phyloP scores from a whole-genome alignment of 1,139 yeast genomes.

The Scheffersomyces parashehatae region DNA sequence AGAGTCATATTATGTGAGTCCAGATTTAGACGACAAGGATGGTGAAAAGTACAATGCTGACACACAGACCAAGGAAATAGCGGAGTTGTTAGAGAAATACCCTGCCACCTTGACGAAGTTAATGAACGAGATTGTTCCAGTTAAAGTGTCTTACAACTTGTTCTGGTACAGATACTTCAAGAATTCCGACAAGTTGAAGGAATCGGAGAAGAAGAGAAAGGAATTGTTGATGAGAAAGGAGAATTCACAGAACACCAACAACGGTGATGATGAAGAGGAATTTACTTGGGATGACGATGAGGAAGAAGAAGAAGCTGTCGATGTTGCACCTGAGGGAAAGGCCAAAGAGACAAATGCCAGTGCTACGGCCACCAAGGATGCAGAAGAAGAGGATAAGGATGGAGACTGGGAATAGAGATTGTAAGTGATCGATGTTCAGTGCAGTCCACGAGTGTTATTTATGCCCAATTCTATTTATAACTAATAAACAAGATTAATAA shows the following conservation, averaged over 20 bases:
- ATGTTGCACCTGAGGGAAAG: slow-evolving; percentile 5
- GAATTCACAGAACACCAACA: slow-evolving; percentile 15
- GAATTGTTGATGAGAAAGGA: slow-evolving; percentile 46
- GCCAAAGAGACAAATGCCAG: slow-evolving; percentile 1
- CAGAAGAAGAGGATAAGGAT: slow-evolving; percentile 3
- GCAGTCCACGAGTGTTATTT: no score
- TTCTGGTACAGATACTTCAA: slow-evolving; percentile 81
- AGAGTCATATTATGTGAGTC: slow-evolving; percentile 17
- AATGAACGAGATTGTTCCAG: slow-evolving; percentile 71
- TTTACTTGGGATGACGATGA: slow-evolving; percentile 65
- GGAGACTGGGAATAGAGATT: slow-evolving; percentile 8
- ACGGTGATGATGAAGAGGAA: slow-evolving; percentile 45
- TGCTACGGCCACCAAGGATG: background rate
- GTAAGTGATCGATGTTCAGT: no score
- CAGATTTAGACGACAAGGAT: slow-evolving; percentile 16
- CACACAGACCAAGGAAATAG: slow-evolving; percentile 52
- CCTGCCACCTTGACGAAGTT: slow-evolving; percentile 53
- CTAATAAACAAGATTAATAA: no score
- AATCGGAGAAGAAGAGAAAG: slow-evolving; percentile 68
- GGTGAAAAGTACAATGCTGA: slow-evolving; percentile 44
- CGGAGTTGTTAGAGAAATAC: slow-evolving; percentile 47
- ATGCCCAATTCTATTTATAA: no score
- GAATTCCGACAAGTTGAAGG: slow-evolving; percentile 54
- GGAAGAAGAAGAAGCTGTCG: slow-evolving; percentile 39
- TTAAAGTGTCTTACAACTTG: slow-evolving; percentile 51